Percentiles rank a stretch among this genome's conserved stretches.
Conservation (phyloP, 768 basidiomycete genomes). For the Hypsizygus marmoreus region DNA sequence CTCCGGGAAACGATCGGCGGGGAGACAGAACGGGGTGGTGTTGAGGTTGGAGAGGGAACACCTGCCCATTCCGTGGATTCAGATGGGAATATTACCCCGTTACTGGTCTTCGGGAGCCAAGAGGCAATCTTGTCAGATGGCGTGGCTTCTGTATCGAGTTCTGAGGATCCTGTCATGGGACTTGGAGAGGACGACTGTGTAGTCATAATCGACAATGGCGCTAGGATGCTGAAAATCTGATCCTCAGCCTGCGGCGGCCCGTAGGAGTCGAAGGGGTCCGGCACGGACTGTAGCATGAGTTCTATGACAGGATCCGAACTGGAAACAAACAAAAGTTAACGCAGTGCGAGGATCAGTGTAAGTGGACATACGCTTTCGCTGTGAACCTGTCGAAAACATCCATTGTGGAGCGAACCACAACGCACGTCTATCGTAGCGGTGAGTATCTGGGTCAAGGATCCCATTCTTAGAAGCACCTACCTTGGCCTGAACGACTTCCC, state of each 20-base stretch:
- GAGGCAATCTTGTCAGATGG: constrained; percentile 38
- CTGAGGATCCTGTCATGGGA: constrained; percentile 54
- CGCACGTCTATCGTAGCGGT: constrained; percentile 55
- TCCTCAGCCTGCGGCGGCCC: constrained; percentile 86
- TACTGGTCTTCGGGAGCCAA: constrained; percentile 53
- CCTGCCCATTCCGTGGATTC: constrained; percentile 61
- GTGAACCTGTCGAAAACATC: constrained; percentile 90
- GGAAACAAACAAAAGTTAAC: constrained; percentile 13
- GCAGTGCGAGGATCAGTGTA: constrained; percentile 14
- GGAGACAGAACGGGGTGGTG: constrained; percentile 53
- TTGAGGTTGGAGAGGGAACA: constrained; percentile 40
- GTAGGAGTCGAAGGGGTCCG: constrained; percentile 93
- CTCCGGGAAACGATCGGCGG: constrained; percentile 48
- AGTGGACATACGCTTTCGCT: constrained; percentile 73
- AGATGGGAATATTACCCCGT: constrained; percentile 46
- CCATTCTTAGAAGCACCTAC: constrained; percentile 36
- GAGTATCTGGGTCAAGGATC: constrained; percentile 10
- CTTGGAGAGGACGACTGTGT: constrained; percentile 58
- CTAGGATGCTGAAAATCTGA: constrained; percentile 90
- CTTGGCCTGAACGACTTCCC: constrained; percentile 89
- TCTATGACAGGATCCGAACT: constrained; percentile 90
- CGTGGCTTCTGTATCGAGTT: constrained; percentile 36
- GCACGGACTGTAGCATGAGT: constrained; percentile 85
- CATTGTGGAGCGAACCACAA: constrained; percentile 87
- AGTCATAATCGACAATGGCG: constrained; percentile 80